These are phyloP conservation scores for Solanum hybrid DNA, from an alignment of 305 asterid species.

Conservation along the genomic window DNA sequence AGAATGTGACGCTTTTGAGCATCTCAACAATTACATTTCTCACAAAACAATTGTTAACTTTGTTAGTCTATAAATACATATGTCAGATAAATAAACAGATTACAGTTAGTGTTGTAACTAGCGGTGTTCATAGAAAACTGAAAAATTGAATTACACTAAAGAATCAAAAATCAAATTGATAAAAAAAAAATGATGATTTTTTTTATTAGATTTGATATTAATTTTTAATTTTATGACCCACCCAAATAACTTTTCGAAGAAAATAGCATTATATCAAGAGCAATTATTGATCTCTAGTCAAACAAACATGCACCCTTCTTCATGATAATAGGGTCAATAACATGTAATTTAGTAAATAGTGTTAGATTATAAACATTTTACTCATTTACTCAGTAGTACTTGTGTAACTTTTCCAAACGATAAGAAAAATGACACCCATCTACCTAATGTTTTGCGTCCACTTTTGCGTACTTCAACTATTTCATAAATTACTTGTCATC, in stretches of 20 bases:
- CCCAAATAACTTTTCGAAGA: not conserved
- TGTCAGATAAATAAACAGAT: not conserved
- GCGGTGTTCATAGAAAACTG: not conserved
- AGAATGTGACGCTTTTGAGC: not conserved
- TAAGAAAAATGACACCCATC: not conserved
- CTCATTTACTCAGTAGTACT: not conserved
- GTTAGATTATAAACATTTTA: not conserved
- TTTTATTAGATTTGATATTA: not conserved
- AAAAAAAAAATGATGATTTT: too few relatives aligned
- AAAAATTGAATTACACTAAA: not conserved
- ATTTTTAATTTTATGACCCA: not conserved
- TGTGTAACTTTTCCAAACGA: not conserved
- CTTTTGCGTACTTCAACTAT: not conserved
- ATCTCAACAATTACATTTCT: not conserved
- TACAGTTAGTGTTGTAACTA: not conserved
- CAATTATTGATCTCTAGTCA: not conserved
- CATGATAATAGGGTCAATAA: not conserved
- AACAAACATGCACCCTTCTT: not conserved
- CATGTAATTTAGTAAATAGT: not conserved
- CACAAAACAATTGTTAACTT: not conserved
- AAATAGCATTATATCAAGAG: not conserved
- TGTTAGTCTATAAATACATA: not conserved
- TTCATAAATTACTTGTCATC: not conserved
- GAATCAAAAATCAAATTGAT: not conserved
- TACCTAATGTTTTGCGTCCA: not conserved